These are phyloP conservation scores for Leccinum huronense DNA, from an alignment of 1,284 basidiomycete genomes.

Conservation along the genomic window DNA sequence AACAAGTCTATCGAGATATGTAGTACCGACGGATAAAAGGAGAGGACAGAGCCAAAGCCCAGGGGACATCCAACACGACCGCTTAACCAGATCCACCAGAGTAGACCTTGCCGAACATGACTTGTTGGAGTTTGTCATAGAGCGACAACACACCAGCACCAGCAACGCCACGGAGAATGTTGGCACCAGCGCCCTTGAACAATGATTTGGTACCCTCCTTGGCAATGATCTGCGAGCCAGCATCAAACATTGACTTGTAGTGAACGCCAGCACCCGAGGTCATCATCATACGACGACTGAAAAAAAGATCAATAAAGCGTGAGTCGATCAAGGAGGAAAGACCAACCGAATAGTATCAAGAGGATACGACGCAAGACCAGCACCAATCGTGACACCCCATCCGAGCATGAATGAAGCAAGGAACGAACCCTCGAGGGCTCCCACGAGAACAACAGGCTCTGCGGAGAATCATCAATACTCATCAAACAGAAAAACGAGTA, in stretches of 20 bases:
- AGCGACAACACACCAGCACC: constrained; percentile 96
- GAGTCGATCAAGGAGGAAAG: constrained; percentile 1
- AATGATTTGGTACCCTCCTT: constrained; percentile 90
- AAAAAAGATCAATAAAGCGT: constrained; percentile 18
- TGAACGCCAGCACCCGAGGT: constrained; percentile 81
- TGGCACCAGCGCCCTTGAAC: constrained; percentile 96
- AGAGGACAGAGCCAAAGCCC: constrained; percentile 36
- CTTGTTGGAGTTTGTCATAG: constrained; percentile 89
- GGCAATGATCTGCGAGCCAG: constrained; percentile 78
- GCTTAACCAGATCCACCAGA: constrained; percentile 57
- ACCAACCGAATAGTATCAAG: constrained; percentile 88
- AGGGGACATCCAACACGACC: constrained; percentile 11
- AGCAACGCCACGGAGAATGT: constrained; percentile 97
- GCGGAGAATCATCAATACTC: constrained; percentile 23
- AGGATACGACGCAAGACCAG: constrained; percentile 94
- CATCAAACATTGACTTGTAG: constrained; percentile 93
- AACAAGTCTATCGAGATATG: constrained; percentile 37
- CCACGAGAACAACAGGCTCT: constrained; percentile 91
- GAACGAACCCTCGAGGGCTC: constrained; percentile 87
- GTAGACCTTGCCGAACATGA: constrained; percentile 97
- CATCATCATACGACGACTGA: constrained; percentile 95
- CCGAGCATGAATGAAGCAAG: constrained; percentile 88
- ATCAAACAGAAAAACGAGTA: not conserved
- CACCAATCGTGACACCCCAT: constrained; percentile 94
- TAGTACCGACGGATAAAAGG: constrained; percentile 23